Conservation (phyloP, 83 land plant genomes). For the Larix sibirica region DNA sequence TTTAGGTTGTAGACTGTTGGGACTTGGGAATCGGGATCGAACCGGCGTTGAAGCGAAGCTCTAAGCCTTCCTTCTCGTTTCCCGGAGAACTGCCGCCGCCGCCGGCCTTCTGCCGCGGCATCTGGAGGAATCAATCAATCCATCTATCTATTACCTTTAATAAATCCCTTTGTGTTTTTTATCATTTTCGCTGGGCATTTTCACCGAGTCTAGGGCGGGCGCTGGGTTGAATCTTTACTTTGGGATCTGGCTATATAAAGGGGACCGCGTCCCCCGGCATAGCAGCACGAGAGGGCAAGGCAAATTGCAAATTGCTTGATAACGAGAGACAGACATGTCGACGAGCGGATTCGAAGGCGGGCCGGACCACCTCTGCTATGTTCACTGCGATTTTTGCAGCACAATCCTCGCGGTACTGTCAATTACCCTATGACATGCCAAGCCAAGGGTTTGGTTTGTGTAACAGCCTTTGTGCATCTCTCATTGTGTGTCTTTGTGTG, state of each 20-base stretch:
- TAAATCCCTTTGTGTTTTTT: neutral
- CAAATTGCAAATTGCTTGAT: neutral
- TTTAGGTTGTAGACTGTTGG: neutral
- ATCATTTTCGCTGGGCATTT: neutral
- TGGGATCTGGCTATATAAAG: slow-evolving; percentile 1
- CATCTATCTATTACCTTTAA: too few relatives aligned
- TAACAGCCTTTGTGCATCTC: too few relatives aligned
- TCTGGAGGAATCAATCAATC: too few relatives aligned
- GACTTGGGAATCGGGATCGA: neutral
- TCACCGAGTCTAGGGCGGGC: slow-evolving; percentile 11
- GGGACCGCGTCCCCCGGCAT: neutral
- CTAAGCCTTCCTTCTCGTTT: neutral
- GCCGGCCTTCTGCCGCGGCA: too few relatives aligned
- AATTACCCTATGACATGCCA: neutral
- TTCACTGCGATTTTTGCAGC: slow-evolving; percentile 63
- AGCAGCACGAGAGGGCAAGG: too few relatives aligned
- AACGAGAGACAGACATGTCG: slow-evolving; percentile 21
- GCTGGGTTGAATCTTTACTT: neutral
- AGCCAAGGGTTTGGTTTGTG: too few relatives aligned
- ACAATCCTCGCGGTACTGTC: slow-evolving; percentile 58
- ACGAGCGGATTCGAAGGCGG: slow-evolving; percentile 38
- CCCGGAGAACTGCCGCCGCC: slow-evolving; percentile 5
- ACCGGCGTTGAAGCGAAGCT: neutral
- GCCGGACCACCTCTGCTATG: slow-evolving; percentile 60
- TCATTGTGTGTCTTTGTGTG: too few relatives aligned